Base-by-base conservation (phyloP, 2,329 filamentous ascomycete genomes). In the Stachybotrys elegans region DNA sequence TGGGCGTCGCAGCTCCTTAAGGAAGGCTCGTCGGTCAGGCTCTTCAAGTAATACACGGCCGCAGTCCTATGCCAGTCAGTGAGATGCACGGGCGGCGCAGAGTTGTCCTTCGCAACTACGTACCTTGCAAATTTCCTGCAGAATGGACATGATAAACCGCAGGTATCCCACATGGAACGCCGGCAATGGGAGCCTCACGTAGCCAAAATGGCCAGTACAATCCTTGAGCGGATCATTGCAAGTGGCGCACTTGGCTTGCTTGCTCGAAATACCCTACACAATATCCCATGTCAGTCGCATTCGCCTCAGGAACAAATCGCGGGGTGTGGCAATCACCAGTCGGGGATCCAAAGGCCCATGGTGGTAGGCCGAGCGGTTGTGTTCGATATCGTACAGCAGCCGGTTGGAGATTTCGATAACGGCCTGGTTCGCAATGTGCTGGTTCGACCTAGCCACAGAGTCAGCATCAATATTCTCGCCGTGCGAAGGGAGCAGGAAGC, bases 161-260 rank as follows among this genome's bases (percentile, higher is more conserved):
- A 98, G 79, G 62, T 96, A 98, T 29, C 93, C 93, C 51, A 97
- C 90, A 61, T 98, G 93, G 60, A 97, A 97, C 35, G 86, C 89
- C 5, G 93, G 93, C 42, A 98, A 74, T 2, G 92, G 88, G 14
- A 98, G 79, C 57, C 88, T 83, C 57, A 98, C 86, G 66, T 96
- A 86, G 39, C 93, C 93, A 59, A 97, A 98, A 66, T 98, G 93
- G 12, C 93, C 93, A 54, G 89, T 93, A 66, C 93, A 98, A 52
- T 85, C 82, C 56, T 89, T 80, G 22, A 97, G 73, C 14, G 81
- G 77, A 58, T 91, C 81, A 39, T 87, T 81, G 62, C 93, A 98
- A 13, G 93, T 97, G 36, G 80, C 72, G 63, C 93, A 98, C 46
- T 72, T 76, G 19, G 81, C 86, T 4, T 72, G 78, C 67, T 96